Evolutionary conservation across 2,329 filamentous ascomycete genomes (phyloP), one percentile per base, ranked within the genome.

Genomic region (Xylaria polymorpha): DNA sequence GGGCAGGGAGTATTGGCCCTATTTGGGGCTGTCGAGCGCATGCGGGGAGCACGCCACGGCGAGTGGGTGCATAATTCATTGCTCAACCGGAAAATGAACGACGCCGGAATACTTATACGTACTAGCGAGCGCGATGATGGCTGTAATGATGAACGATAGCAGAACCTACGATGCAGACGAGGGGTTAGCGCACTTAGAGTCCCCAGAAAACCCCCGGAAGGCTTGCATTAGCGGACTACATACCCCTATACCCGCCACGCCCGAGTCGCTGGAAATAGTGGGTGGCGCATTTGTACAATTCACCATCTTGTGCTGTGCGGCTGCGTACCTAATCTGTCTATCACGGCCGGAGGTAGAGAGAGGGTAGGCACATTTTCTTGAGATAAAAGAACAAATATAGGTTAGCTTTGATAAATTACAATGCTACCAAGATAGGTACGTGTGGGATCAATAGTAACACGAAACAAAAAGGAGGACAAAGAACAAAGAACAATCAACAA

Each of bases 91-190:
- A 15, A 48, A 63, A 37, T 14, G 20, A 62, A 41, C 15, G 37
- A 44, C 25, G 39, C 50, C 15, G 43, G 35, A 4, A 41, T 48
- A 44, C 61, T 57, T 59, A 59, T 50, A 46, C 62, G 50, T 64
- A 64, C 62, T 80, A 64, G 84, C 67, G 65, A 91, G 81, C 37
- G 89, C 85, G 61, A 91, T 76, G 64, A 80, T 81, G 62, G 89
- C 89, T 6, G 89, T 91, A 70, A 90, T 85, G 76, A 91, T 88
- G 80, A 91, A 91, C 56, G 89, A 90, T 71, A 91, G 83, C 39
- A 91, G 82, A 69, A 89, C 85, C 86, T 89, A 66, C 56, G 53
- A 46, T 25, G 32, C 37, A 22, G 50, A 32, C 22, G 46, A 15
- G 10, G 22, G 50, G 64, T 67, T 65, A 68, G 67, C 61, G 41